Percentiles rank a stretch among this genome's conserved stretches.
Evolutionary conservation across 176 grass and related monocot genomes (phyloP).

Genomic region (Eragrostis curvula): DNA sequence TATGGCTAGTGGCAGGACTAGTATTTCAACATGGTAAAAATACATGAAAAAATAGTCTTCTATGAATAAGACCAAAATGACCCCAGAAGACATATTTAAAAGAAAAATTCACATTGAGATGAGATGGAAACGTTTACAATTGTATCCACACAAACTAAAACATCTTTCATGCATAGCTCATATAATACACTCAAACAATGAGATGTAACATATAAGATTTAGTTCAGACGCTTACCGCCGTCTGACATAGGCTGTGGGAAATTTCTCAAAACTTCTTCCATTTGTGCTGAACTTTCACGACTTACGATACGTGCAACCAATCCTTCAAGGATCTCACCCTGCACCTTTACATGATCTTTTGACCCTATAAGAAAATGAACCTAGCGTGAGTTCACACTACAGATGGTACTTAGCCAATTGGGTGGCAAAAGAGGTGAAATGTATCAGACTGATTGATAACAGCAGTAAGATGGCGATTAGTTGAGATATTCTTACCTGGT

Average conservation of each 20-base stretch:
- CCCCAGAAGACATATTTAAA: constrained; percentile 14
- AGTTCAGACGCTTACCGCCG: constrained; percentile 50
- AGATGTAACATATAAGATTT: background rate
- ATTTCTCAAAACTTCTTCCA: constrained; percentile 80
- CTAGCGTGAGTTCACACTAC: constrained; percentile 4
- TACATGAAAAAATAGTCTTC: constrained; percentile 16
- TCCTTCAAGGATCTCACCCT: constrained; percentile 98
- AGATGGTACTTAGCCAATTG: background rate
- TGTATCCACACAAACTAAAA: background rate
- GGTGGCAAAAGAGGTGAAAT: background rate
- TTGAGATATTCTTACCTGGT: constrained; percentile 52
- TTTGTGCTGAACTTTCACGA: constrained; percentile 74
- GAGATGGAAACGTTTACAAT: background rate
- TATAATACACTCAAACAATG: constrained; percentile 7
- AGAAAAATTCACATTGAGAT: constrained; percentile 25
- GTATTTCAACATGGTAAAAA: constrained; percentile 30
- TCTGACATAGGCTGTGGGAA: constrained; percentile 60
- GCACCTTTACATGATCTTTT: constrained; percentile 88
- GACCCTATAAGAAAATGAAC: constrained; percentile 57
- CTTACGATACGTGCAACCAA: constrained; percentile 89
- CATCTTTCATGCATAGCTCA: constrained; percentile 21
- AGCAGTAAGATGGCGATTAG: background rate
- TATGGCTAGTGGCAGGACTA: background rate
- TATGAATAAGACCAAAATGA: background rate
- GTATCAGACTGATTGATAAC: constrained; percentile 1